phyloP scores from a whole-genome alignment of 352 stramenopile species.

The Phytophthora pseudosyringae region DNA sequence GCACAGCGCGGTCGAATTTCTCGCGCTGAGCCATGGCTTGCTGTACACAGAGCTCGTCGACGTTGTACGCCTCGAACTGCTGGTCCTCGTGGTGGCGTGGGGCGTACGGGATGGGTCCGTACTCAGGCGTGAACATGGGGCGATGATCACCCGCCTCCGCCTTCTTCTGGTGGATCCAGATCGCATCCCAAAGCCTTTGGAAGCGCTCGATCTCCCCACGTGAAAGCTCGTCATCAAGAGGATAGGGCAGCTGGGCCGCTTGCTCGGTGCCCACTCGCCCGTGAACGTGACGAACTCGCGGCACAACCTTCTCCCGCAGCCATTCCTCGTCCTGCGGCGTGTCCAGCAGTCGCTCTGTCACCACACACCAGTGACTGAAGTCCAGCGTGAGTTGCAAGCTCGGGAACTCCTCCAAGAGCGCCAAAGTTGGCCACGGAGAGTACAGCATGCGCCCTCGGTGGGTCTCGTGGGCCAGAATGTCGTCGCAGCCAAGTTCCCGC shows the following conservation, averaged over 20 bases:
- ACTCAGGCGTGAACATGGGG: conserved; percentile 77
- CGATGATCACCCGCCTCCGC: conserved; percentile 6
- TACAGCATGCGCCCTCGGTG: conserved; percentile 73
- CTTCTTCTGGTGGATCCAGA: conserved; percentile 56
- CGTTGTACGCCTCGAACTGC: conserved; percentile 51
- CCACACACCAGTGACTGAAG: conserved; percentile 73
- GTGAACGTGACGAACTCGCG: conserved; percentile 68
- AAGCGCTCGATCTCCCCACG: conserved; percentile 50
- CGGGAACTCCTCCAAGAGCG: conserved; percentile 65
- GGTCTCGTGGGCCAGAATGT: conserved; percentile 62
- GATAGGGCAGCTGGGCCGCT: conserved; percentile 53
- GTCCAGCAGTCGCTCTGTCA: conserved; percentile 65
- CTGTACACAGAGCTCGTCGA: conserved; percentile 55
- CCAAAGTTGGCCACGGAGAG: conserved; percentile 71
- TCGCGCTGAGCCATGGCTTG: conserved; percentile 43
- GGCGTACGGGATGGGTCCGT: conserved; percentile 72
- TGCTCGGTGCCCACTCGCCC: conserved; percentile 64
- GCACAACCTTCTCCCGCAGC: conserved; percentile 58
- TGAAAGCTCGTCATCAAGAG: conserved; percentile 36
- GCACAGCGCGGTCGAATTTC: conserved; percentile 29
- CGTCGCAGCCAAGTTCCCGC: conserved; percentile 35
- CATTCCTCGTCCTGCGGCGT: conserved; percentile 47
- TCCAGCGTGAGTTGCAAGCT: conserved; percentile 72
- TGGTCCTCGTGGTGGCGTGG: conserved; percentile 36
- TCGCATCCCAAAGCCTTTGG: conserved; percentile 53